A percentile compares a stretch with the other conserved stretches of the same genome.
These are phyloP conservation scores for Microdochium bolleyi DNA, from an alignment of 2,329 filamentous ascomycete genomes.

Conservation along the genomic window DNA sequence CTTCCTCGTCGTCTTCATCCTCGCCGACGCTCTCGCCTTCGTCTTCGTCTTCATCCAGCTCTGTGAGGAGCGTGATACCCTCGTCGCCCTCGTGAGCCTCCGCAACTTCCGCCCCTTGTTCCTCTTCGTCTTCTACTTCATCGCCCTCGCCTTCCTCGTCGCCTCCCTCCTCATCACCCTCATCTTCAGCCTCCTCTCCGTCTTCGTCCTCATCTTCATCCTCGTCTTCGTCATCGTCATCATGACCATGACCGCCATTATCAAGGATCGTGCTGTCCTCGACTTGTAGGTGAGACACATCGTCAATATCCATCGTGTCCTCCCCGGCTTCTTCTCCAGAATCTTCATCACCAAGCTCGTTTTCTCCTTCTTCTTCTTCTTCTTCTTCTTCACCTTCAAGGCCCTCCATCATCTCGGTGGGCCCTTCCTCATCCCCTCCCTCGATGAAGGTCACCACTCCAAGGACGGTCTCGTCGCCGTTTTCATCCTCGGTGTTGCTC, in stretches of 20 bases:
- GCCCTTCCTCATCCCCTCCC: slow-evolving; percentile 6
- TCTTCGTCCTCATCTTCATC: slow-evolving; percentile 4
- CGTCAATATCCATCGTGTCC: slow-evolving; percentile 4
- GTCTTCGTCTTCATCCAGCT: slow-evolving; percentile 1
- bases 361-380: slow-evolving; percentile 6
- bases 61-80: background rate
- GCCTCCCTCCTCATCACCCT: background rate
- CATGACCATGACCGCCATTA: slow-evolving; percentile 3
- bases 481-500: slow-evolving; percentile 8
- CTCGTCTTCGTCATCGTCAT: slow-evolving; percentile 8
- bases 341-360: slow-evolving; percentile 1
- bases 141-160: slow-evolving; percentile 1
- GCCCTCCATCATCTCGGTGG: slow-evolving; percentile 7
- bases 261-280: slow-evolving; percentile 1
- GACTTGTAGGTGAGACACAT: background rate
- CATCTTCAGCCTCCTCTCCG: background rate
- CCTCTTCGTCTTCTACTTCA: slow-evolving; percentile 2
- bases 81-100: background rate
- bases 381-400: slow-evolving; percentile 8
- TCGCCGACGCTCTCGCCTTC: slow-evolving; percentile 3
- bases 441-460: background rate
- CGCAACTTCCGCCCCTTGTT: background rate
- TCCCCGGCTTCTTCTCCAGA: slow-evolving; percentile 3
- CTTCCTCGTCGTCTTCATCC: background rate
- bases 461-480: slow-evolving; percentile 6